A percentile compares a stretch with the other conserved stretches of the same genome.
Conservation (phyloP, 2,329 filamentous ascomycete genomes). For the Dactylella cylindrospora region DNA sequence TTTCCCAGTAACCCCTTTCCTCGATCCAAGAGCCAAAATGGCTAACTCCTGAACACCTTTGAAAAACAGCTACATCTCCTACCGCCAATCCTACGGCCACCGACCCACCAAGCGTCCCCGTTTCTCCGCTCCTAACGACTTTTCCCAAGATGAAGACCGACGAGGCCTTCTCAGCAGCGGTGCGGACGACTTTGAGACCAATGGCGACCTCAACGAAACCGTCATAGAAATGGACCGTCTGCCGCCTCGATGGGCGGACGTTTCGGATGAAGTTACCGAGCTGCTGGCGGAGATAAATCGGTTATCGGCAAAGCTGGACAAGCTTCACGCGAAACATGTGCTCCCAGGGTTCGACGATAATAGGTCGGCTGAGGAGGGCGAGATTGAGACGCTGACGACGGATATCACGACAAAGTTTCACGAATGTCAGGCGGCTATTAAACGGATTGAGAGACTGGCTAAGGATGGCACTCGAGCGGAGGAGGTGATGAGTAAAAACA, state of each 20-base stretch:
- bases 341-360: constrained; percentile 93
- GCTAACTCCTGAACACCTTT: constrained; percentile 47
- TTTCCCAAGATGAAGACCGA: constrained; percentile 61
- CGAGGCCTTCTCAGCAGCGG: constrained; percentile 81
- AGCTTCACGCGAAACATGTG: constrained; percentile 94
- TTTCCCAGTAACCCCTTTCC: constrained; percentile 39
- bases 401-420: constrained; percentile 87
- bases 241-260: constrained; percentile 91
- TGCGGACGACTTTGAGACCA: constrained; percentile 63
- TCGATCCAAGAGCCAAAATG: constrained; percentile 1
- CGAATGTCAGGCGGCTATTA: constrained; percentile 82
- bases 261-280: constrained; percentile 90
- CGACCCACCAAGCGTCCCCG: constrained; percentile 84
- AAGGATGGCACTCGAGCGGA: constrained; percentile 74
- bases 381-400: constrained; percentile 89
- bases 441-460: constrained; percentile 81
- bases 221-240: constrained; percentile 98
- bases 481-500: constrained; percentile 93
- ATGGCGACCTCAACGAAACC: constrained; percentile 65
- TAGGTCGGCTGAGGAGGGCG: constrained; percentile 79
- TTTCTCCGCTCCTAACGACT: constrained; percentile 57
- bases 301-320: constrained; percentile 81
- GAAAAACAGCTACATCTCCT: constrained; percentile 81
- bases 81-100: constrained; percentile 96
- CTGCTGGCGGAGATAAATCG: constrained; percentile 75